phyloP scores from a whole-genome alignment of 2,329 filamentous ascomycete species.

The Pseudophaeomoniella oleicola region DNA sequence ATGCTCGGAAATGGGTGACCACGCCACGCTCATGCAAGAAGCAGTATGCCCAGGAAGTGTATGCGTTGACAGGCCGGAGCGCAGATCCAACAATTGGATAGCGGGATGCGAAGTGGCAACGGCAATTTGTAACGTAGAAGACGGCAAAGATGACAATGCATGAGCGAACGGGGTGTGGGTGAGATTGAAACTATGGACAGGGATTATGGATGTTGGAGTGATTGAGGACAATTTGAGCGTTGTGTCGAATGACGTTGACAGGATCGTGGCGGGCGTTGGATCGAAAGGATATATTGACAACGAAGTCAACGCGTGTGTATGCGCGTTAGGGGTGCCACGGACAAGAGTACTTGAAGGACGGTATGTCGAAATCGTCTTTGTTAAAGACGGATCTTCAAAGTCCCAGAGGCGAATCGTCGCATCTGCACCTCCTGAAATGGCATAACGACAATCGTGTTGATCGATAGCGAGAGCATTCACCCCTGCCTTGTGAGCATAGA shows the following conservation, averaged over 20 bases:
- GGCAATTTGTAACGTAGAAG: slow-evolving; percentile 61
- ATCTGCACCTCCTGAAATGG: slow-evolving; percentile 76
- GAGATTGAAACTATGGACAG: slow-evolving; percentile 30
- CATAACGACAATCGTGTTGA: slow-evolving; percentile 61
- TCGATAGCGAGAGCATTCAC: slow-evolving; percentile 71
- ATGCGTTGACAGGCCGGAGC: slow-evolving; percentile 63
- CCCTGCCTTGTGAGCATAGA: slow-evolving; percentile 55
- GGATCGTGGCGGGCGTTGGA: slow-evolving; percentile 28
- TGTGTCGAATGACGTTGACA: slow-evolving; percentile 30
- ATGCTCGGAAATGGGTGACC: slow-evolving; percentile 71
- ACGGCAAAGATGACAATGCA: slow-evolving; percentile 53
- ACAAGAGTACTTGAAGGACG: slow-evolving; percentile 5
- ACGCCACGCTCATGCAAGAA: slow-evolving; percentile 54
- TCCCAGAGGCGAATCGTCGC: slow-evolving; percentile 80
- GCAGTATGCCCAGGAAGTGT: slow-evolving; percentile 54
- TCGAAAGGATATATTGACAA: slow-evolving; percentile 34
- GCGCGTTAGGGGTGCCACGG: slow-evolving; percentile 16
- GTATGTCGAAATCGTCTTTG: slow-evolving; percentile 8
- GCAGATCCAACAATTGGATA: slow-evolving; percentile 73
- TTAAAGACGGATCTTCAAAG: slow-evolving; percentile 39
- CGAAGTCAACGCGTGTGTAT: slow-evolving; percentile 31
- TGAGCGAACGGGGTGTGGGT: slow-evolving; percentile 43
- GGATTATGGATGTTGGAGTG: slow-evolving; percentile 22
- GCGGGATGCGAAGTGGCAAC: slow-evolving; percentile 77
- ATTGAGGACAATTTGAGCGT: slow-evolving; percentile 29